A percentile compares a stretch with the other conserved stretches of the same genome.
phyloP scores from a whole-genome alignment of 2,329 filamentous ascomycete genomes.

The Colletotrichum sp. region DNA sequence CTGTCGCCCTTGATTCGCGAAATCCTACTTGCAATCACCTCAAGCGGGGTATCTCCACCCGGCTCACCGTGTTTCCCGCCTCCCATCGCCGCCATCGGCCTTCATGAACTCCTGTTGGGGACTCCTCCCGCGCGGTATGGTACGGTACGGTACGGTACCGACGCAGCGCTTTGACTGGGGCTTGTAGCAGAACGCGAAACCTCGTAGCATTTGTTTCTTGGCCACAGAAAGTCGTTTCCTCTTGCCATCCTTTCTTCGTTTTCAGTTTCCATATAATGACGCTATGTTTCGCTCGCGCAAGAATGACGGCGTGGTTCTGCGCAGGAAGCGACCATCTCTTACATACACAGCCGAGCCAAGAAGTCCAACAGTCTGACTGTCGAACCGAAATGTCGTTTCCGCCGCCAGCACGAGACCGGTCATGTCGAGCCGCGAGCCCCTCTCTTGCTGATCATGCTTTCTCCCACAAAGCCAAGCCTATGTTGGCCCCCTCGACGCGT shows the following conservation, averaged over 20 bases:
- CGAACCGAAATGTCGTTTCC: not conserved
- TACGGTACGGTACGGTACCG: not conserved
- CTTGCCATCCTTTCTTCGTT: not conserved
- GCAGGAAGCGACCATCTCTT: not conserved
- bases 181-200: not conserved
- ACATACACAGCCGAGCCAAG: constrained; percentile 15
- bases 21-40: not conserved
- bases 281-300: not conserved
- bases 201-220: not conserved
- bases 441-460: not conserved
- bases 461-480: not conserved
- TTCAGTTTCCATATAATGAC: not conserved
- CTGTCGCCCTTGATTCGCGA: not conserved
- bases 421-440: not conserved
- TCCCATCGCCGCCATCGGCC: not conserved
- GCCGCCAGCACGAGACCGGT: not conserved
- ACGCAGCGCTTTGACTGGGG: not conserved
- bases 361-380: not conserved
- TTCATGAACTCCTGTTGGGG: not conserved
- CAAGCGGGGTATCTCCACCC: not conserved
- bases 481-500: not conserved
- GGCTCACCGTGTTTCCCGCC: not conserved
- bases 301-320: not conserved
- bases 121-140: not conserved
- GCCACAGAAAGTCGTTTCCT: not conserved